These are phyloP conservation scores for Fusarium phyllophilum DNA, from an alignment of 2,329 filamentous ascomycete genomes.

Conservation along the genomic window DNA sequence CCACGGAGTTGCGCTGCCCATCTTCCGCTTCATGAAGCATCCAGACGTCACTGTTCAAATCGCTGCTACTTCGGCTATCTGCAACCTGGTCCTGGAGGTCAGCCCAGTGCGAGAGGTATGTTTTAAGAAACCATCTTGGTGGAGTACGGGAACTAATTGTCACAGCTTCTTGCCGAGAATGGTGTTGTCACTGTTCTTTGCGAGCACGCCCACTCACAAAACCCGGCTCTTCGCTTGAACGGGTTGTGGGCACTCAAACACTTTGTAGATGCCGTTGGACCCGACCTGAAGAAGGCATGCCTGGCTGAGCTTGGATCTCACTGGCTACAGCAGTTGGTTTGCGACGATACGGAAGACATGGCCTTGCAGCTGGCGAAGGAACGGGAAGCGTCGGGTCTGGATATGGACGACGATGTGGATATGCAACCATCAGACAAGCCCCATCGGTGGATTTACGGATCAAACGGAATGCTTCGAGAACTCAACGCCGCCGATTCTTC, in stretches of 20 bases:
- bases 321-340: slow-evolving; percentile 85
- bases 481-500: slow-evolving; percentile 52
- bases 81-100: slow-evolving; percentile 87
- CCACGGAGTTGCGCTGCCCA: slow-evolving; percentile 79
- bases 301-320: slow-evolving; percentile 80
- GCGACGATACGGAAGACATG: slow-evolving; percentile 67
- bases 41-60: slow-evolving; percentile 82
- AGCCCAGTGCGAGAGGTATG: slow-evolving; percentile 90
- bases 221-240: slow-evolving; percentile 82
- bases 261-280: slow-evolving; percentile 77
- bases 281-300: slow-evolving; percentile 79
- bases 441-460: slow-evolving; percentile 50
- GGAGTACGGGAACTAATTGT: slow-evolving; percentile 29
- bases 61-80: slow-evolving; percentile 84
- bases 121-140: slow-evolving; percentile 25
- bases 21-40: slow-evolving; percentile 80
- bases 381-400: slow-evolving; percentile 47
- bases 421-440: slow-evolving; percentile 62
- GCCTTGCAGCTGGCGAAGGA: slow-evolving; percentile 54
- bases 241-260: slow-evolving; percentile 96
- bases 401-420: slow-evolving; percentile 68
- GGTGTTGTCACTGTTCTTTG: slow-evolving; percentile 83
- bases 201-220: slow-evolving; percentile 82
- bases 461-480: slow-evolving; percentile 47
- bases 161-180: slow-evolving; percentile 74